Conservation (phyloP, 441 rosid species). For the Erodium moschatum region DNA sequence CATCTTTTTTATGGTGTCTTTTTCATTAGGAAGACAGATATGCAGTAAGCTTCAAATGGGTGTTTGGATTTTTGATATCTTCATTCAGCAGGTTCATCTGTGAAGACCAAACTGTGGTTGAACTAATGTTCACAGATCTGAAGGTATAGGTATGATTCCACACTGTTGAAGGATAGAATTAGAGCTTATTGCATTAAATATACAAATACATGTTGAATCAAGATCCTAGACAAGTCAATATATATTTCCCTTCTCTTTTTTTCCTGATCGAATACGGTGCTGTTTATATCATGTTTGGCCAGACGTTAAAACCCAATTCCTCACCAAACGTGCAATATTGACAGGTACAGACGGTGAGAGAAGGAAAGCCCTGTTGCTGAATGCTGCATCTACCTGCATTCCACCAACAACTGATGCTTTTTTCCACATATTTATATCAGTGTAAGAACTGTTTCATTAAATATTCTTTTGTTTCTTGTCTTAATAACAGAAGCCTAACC, state of each 20-base stretch:
- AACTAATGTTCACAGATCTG: background rate
- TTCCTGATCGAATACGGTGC: background rate
- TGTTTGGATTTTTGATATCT: background rate
- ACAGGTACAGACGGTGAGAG: background rate
- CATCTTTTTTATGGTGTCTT: background rate
- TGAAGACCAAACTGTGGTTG: background rate
- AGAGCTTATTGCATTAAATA: background rate
- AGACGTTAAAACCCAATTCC: slow-evolving; percentile 3
- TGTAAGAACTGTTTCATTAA: background rate
- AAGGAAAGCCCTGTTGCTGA: slow-evolving; percentile 6
- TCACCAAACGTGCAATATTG: background rate
- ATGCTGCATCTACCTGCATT: slow-evolving; percentile 7
- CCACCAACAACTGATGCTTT: background rate
- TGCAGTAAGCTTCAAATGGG: no score
- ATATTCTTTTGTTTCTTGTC: slow-evolving; percentile 4
- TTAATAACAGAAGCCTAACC: slow-evolving; percentile 23
- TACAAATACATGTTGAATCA: background rate
- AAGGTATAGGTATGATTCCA: background rate
- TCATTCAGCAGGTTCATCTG: background rate
- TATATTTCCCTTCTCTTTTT: background rate
- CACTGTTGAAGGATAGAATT: background rate
- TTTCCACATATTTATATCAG: background rate
- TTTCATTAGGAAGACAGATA: background rate
- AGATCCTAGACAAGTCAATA: background rate
- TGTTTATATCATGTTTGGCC: background rate